Evolutionary conservation across 371 early-diverging fungal species (phyloP).

Genomic region (Mucor mucedo): DNA sequence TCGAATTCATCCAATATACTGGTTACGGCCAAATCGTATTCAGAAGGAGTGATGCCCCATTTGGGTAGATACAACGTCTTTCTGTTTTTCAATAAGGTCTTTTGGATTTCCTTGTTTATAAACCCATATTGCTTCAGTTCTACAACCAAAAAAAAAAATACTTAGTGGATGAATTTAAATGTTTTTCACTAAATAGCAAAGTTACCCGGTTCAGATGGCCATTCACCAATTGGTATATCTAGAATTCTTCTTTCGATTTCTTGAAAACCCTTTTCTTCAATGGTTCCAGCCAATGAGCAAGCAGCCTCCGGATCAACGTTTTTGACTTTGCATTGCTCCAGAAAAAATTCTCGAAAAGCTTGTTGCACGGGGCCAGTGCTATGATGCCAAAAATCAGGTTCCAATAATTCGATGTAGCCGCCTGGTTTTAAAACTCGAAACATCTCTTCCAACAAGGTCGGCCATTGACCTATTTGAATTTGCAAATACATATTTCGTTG

Average conservation of each 20-base stretch:
- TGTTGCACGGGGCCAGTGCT: slow-evolving; percentile 54
- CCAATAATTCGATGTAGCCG: slow-evolving; percentile 47
- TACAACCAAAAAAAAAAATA: slow-evolving; percentile 7
- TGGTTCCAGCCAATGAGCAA: slow-evolving; percentile 15
- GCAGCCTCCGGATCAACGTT: slow-evolving; percentile 33
- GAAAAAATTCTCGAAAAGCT: slow-evolving; percentile 46
- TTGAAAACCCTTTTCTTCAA: slow-evolving; percentile 35
- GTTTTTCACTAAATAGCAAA: not conserved
- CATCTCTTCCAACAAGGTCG: slow-evolving; percentile 40
- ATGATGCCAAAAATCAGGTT: slow-evolving; percentile 44
- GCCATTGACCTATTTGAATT: slow-evolving; percentile 45
- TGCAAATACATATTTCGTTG: slow-evolving; percentile 44
- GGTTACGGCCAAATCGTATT: slow-evolving; percentile 47
- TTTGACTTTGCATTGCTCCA: slow-evolving; percentile 35
- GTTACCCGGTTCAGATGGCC: slow-evolving; percentile 50
- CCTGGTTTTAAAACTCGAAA: slow-evolving; percentile 50
- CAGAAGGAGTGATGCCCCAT: slow-evolving; percentile 51
- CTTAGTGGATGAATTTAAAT: not conserved
- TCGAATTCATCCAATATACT: slow-evolving; percentile 54
- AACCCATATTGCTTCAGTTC: slow-evolving; percentile 56
- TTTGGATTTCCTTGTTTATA: slow-evolving; percentile 56
- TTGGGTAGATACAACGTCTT: slow-evolving; percentile 35
- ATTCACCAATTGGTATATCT: slow-evolving; percentile 56
- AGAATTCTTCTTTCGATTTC: slow-evolving; percentile 32
- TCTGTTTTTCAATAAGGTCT: slow-evolving; percentile 39